A percentile compares a stretch with the other conserved stretches of the same genome.
Evolutionary conservation across 2,329 filamentous ascomycete genomes (phyloP).

Genomic region (Trichoderma arundinaceum): DNA sequence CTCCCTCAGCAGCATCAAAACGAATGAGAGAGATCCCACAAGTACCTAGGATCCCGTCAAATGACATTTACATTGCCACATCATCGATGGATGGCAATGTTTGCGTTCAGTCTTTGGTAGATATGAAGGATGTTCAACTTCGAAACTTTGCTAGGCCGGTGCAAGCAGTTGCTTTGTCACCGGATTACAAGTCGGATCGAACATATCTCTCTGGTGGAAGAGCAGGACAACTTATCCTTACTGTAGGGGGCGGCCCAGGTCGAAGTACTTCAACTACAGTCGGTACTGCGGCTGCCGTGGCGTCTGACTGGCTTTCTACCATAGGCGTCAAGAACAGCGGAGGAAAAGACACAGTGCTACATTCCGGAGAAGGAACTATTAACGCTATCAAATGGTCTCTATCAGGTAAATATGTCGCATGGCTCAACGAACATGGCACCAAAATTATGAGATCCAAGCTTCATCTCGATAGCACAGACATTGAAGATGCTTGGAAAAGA

Average conservation of each 20-base stretch:
- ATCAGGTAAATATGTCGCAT: slow-evolving; percentile 89
- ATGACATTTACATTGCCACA: slow-evolving; percentile 90
- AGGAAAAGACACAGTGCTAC: slow-evolving; percentile 84
- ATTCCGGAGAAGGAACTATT: slow-evolving; percentile 90
- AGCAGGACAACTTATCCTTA: slow-evolving; percentile 86
- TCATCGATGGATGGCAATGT: slow-evolving; percentile 96
- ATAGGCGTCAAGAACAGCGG: slow-evolving; percentile 75
- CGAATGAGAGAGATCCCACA: slow-evolving; percentile 57
- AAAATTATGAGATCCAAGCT: slow-evolving; percentile 95
- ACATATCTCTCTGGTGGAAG: slow-evolving; percentile 90
- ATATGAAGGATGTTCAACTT: slow-evolving; percentile 86
- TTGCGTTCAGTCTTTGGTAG: slow-evolving; percentile 84
- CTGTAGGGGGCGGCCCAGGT: slow-evolving; percentile 78
- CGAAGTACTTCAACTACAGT: slow-evolving; percentile 88
- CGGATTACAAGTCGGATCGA: slow-evolving; percentile 87
- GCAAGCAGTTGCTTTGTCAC: slow-evolving; percentile 90
- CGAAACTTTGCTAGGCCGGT: slow-evolving; percentile 94
- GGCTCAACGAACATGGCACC: slow-evolving; percentile 96
- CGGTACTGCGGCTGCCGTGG: slow-evolving; percentile 78
- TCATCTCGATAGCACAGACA: slow-evolving; percentile 75
- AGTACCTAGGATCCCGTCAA: slow-evolving; percentile 78
- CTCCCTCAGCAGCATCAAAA: slow-evolving; percentile 59
- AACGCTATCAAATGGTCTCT: slow-evolving; percentile 93
- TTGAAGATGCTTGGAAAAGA: slow-evolving; percentile 89
- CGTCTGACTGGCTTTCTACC: slow-evolving; percentile 88